Evolutionary conservation across 768 basidiomycete genomes (phyloP).

Genomic region (Pulveroboletus sp.): DNA sequence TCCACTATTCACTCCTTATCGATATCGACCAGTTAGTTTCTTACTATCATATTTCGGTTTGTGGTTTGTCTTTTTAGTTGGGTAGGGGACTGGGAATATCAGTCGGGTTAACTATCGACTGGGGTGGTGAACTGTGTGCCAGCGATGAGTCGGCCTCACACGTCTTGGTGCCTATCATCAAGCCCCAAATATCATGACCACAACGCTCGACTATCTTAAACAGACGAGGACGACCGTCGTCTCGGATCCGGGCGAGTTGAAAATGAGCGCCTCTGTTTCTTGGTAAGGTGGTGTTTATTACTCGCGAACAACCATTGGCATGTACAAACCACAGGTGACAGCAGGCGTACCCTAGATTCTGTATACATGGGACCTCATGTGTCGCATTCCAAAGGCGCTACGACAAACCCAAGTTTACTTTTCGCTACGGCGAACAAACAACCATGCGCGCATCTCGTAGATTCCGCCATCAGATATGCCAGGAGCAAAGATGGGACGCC

Average conservation of each 20-base stretch:
- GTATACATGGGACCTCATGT: neutral
- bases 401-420: conserved; percentile 93
- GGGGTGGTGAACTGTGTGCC: too few species aligned
- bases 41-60: too few species aligned
- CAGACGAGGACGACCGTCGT: conserved; percentile 89
- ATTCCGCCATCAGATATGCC: conserved; percentile 63
- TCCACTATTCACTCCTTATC: too few species aligned
- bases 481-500: conserved; percentile 75
- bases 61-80: too few species aligned
- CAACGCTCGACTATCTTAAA: conserved; percentile 77
- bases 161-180: too few species aligned
- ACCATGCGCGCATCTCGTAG: conserved; percentile 73
- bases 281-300: conserved; percentile 13
- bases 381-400: conserved; percentile 64
- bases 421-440: conserved; percentile 86
- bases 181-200: conserved; percentile 46
- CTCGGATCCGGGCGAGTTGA: conserved; percentile 93
- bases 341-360: neutral
- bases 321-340: conserved; percentile 89
- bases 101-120: too few species aligned
- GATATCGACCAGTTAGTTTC: too few species aligned
- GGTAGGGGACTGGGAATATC: too few species aligned
- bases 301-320: conserved; percentile 65
- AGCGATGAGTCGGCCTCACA: too few species aligned
- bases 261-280: conserved; percentile 37